These are phyloP conservation scores for Penicillium expansum DNA, from an alignment of 2,329 filamentous ascomycete genomes.

Conservation along the genomic window DNA sequence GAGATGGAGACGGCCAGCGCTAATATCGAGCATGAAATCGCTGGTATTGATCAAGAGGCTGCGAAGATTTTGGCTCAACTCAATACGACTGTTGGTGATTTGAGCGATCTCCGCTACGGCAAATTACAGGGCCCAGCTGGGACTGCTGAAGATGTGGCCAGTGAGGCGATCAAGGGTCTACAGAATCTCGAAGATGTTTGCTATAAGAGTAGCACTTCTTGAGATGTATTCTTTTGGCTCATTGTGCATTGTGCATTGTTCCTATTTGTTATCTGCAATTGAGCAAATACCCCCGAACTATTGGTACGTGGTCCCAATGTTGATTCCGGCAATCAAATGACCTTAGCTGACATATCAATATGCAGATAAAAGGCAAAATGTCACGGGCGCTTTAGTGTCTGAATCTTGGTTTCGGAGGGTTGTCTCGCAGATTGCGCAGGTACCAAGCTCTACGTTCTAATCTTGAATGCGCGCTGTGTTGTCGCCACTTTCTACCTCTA, in stretches of 20 bases:
- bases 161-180: conserved; percentile 67
- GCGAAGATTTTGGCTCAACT: conserved; percentile 59
- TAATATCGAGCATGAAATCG: conserved; percentile 67
- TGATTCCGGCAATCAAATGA: background rate
- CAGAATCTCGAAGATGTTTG: conserved; percentile 63
- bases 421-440: background rate
- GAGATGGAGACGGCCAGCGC: conserved; percentile 66
- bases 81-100: conserved; percentile 63
- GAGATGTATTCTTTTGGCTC: background rate
- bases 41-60: conserved; percentile 64
- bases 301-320: background rate
- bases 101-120: conserved; percentile 83
- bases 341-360: background rate
- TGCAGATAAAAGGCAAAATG: background rate
- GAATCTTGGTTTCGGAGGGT: background rate
- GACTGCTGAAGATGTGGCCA: conserved; percentile 59
- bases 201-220: conserved; percentile 34
- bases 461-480: background rate
- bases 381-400: background rate
- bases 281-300: background rate
- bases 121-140: conserved; percentile 54
- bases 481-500: background rate
- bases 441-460: background rate
- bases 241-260: background rate
- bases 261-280: background rate